phyloP scores from a whole-genome alignment of 768 basidiomycete species.

The Phaeotremella skinneri region DNA sequence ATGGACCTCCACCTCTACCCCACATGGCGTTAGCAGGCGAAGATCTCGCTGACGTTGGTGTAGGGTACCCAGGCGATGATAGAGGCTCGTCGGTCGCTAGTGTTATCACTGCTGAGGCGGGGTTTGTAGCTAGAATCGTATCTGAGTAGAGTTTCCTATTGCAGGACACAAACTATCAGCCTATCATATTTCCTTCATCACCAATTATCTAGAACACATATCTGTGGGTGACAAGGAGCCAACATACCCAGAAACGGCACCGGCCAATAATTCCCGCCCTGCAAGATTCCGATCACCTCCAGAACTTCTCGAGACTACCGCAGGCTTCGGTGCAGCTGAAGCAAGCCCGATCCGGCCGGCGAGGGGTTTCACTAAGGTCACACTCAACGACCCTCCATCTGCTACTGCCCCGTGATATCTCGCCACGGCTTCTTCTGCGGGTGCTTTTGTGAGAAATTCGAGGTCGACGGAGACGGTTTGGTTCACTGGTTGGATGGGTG shows the following conservation, averaged over 20 bases:
- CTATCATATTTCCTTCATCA: no score
- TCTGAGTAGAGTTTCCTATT: conserved; percentile 85
- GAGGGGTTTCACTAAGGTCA: conserved; percentile 57
- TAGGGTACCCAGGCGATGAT: conserved; percentile 3
- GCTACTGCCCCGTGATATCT: conserved; percentile 79
- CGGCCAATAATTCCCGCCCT: conserved; percentile 18
- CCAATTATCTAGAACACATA: no score
- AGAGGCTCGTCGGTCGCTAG: conserved; percentile 12
- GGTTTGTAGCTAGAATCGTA: conserved; percentile 57
- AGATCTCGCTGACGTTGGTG: neutral
- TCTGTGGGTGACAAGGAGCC: neutral
- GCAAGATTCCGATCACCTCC: neutral
- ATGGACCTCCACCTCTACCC: conserved; percentile 5
- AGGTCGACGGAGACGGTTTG: conserved; percentile 62
- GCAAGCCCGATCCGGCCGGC: conserved; percentile 21
- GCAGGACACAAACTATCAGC: neutral
- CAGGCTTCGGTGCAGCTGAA: conserved; percentile 47
- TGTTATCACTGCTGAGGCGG: conserved; percentile 35
- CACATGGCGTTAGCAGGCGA: neutral
- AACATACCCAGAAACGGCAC: conserved; percentile 18
- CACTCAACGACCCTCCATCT: conserved; percentile 71
- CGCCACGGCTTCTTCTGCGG: conserved; percentile 66
- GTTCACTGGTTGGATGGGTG: conserved; percentile 54
- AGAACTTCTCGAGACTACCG: neutral
- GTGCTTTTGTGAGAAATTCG: conserved; percentile 64